Conservation (phyloP, 331 rosid genomes). For the Stylosanthes scabra region DNA sequence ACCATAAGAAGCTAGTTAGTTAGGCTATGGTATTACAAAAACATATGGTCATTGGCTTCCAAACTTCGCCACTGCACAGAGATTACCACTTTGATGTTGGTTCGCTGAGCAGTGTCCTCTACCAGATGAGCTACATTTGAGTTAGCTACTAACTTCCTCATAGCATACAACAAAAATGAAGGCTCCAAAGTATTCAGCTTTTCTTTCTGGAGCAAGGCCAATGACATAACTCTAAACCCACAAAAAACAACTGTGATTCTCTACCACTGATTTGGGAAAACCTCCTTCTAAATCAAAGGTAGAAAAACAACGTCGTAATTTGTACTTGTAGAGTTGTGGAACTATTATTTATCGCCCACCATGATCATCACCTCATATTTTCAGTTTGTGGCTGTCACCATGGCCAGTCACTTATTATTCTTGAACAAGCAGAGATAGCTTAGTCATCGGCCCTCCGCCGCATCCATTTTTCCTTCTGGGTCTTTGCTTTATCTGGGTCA, state of each 20-base stretch:
- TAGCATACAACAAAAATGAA: conserved; percentile 38
- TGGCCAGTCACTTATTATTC: conserved; percentile 39
- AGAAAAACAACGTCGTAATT: conserved; percentile 45
- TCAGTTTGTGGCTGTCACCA: conserved; percentile 16
- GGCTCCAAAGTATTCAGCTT: conserved; percentile 27
- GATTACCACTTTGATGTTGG: conserved; percentile 36
- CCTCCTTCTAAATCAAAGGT: conserved; percentile 41
- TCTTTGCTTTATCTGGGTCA: conserved; percentile 63
- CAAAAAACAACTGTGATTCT: conserved; percentile 42
- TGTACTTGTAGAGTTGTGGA: conserved; percentile 40
- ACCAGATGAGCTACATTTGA: conserved; percentile 35
- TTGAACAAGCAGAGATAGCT: conserved; percentile 28
- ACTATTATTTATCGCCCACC: conserved; percentile 28
- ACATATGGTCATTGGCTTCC: conserved; percentile 32
- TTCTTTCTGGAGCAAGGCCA: conserved; percentile 36
- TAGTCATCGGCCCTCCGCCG: not conserved
- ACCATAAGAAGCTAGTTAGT: conserved; percentile 17
- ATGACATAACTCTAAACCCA: conserved; percentile 40
- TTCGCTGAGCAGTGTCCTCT: conserved; percentile 38
- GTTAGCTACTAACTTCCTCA: conserved; percentile 39
- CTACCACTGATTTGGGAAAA: conserved; percentile 35
- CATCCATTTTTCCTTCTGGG: conserved; percentile 51
- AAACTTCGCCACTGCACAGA: conserved; percentile 39
- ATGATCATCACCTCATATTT: conserved; percentile 28
- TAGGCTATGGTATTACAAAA: conserved; percentile 21